Evolutionary conservation across 2,329 filamentous ascomycete genomes (phyloP).

Genomic region (Claviceps humidiphila): DNA sequence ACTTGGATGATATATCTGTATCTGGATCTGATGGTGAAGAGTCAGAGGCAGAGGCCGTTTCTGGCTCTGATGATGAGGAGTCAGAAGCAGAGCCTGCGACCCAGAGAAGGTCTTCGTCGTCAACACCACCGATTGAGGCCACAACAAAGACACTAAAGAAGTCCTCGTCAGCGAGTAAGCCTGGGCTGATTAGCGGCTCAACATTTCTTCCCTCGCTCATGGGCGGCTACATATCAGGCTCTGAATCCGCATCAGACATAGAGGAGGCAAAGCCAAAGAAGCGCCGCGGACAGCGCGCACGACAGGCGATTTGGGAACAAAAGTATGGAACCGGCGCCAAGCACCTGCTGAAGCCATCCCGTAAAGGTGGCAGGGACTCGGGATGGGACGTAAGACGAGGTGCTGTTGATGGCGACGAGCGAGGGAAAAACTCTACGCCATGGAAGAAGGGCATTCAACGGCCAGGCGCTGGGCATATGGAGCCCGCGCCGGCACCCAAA

Average conservation of each 20-base stretch:
- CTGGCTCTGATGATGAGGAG: constrained; percentile 16
- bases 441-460: constrained; percentile 40
- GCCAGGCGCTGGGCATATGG: constrained; percentile 12
- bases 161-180: constrained; percentile 9
- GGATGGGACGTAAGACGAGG: constrained; percentile 47
- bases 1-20: constrained; percentile 26
- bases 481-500: constrained; percentile 14
- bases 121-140: constrained; percentile 15
- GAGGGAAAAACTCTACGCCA: constrained; percentile 23
- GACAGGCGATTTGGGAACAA: constrained; percentile 67
- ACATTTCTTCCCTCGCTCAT: constrained; percentile 65
- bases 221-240: constrained; percentile 68
- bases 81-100: constrained; percentile 15
- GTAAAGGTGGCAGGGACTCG: constrained; percentile 25
- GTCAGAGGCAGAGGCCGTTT: constrained; percentile 11
- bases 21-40: constrained; percentile 20
- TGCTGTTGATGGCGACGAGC: constrained; percentile 33
- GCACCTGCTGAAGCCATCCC: constrained; percentile 38
- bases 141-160: constrained; percentile 9
- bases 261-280: constrained; percentile 51
- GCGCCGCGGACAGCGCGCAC: constrained; percentile 67
- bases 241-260: constrained; percentile 55
- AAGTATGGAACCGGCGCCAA: constrained; percentile 63
- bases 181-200: constrained; percentile 24
- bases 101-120: constrained; percentile 14